These are phyloP conservation scores for Stemphylium lycopersici DNA, from an alignment of 2,329 filamentous ascomycete species.

Conservation along the genomic window DNA sequence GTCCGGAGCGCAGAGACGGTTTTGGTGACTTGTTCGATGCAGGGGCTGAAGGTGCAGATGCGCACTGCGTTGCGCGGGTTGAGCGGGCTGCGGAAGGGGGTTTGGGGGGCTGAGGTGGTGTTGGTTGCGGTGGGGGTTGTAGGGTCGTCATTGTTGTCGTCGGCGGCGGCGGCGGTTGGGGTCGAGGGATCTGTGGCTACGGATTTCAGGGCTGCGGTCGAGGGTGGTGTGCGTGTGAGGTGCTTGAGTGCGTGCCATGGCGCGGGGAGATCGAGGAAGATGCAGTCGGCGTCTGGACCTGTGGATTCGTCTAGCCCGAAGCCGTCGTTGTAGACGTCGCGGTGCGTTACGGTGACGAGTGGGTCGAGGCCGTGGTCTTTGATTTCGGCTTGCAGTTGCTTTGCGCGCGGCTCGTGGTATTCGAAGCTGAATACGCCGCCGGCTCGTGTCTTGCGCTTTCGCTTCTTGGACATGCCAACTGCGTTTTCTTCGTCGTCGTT, in stretches of 20 bases:
- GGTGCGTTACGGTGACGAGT: slow-evolving; percentile 74
- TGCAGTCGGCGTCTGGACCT: slow-evolving; percentile 62
- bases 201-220: slow-evolving; percentile 33
- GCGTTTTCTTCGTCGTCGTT: slow-evolving; percentile 42
- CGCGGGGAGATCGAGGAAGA: slow-evolving; percentile 81
- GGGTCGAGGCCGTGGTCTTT: slow-evolving; percentile 68
- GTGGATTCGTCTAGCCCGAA: slow-evolving; percentile 62
- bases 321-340: slow-evolving; percentile 78
- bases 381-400: slow-evolving; percentile 73
- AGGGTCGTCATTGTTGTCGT: no score
- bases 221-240: slow-evolving; percentile 62
- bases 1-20: slow-evolving; percentile 82
- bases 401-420: slow-evolving; percentile 74
- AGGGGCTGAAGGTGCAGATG: slow-evolving; percentile 94
- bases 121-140: not conserved
- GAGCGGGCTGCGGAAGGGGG: slow-evolving; percentile 59
- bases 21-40: slow-evolving; percentile 91
- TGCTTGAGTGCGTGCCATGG: slow-evolving; percentile 82
- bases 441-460: slow-evolving; percentile 44
- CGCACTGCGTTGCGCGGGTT: slow-evolving; percentile 74
- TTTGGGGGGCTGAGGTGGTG: slow-evolving; percentile 8
- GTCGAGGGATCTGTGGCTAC: slow-evolving; percentile 32
- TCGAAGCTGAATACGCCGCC: slow-evolving; percentile 85
- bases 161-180: slow-evolving; percentile 54
- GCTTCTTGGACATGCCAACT: slow-evolving; percentile 24